A percentile compares a stretch with the other conserved stretches of the same genome.
Evolutionary conservation across 2,329 filamentous ascomycete genomes (phyloP).

Genomic region (Dactylellina haptotyla): DNA sequence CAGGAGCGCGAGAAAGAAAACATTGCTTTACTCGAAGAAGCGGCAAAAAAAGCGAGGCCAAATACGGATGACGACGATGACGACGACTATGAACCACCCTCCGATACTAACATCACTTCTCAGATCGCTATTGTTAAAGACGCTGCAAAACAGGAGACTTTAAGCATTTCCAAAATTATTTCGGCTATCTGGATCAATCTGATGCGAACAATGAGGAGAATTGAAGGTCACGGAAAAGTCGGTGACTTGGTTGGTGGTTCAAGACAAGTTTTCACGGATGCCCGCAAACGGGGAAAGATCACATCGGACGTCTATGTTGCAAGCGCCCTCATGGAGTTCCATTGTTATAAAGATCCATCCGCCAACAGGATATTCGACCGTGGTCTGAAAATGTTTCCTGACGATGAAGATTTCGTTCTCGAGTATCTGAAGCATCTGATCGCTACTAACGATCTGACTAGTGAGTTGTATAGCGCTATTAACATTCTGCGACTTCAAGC

Average conservation of each 20-base stretch:
- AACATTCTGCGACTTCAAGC: background rate
- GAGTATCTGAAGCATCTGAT: slow-evolving; percentile 97
- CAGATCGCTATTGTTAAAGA: slow-evolving; percentile 69
- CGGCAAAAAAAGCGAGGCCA: slow-evolving; percentile 59
- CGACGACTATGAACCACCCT: slow-evolving; percentile 64
- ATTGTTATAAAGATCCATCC: slow-evolving; percentile 92
- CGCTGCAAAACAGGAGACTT: slow-evolving; percentile 73
- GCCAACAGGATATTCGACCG: slow-evolving; percentile 96
- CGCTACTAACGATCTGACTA: slow-evolving; percentile 89
- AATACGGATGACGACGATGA: slow-evolving; percentile 65
- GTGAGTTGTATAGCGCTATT: slow-evolving; percentile 67
- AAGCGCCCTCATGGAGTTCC: slow-evolving; percentile 89
- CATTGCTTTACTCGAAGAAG: slow-evolving; percentile 69
- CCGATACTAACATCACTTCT: slow-evolving; percentile 66
- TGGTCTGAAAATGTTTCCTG: slow-evolving; percentile 89
- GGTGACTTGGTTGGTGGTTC: slow-evolving; percentile 76
- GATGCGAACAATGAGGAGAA: slow-evolving; percentile 90
- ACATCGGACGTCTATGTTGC: slow-evolving; percentile 96
- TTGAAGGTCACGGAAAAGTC: slow-evolving; percentile 83
- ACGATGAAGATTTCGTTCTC: slow-evolving; percentile 90
- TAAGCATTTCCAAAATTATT: slow-evolving; percentile 81
- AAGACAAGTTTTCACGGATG: slow-evolving; percentile 87
- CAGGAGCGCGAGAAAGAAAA: slow-evolving; percentile 72
- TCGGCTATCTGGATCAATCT: slow-evolving; percentile 95
- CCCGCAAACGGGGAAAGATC: slow-evolving; percentile 83